Conservation (phyloP, 805 yeast genomes). For the Candida maltosa region DNA sequence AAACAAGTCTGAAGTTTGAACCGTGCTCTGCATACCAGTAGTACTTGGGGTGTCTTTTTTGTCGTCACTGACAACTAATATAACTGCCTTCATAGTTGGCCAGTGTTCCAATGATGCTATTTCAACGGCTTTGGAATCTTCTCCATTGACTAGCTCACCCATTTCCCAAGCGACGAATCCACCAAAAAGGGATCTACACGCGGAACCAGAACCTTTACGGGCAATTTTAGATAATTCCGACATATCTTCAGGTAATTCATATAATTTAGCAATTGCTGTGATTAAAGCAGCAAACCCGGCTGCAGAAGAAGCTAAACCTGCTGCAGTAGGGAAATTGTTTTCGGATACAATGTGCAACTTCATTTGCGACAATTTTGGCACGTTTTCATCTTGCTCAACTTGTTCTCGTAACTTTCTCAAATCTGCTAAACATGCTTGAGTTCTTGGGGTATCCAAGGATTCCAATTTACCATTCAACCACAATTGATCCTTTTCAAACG, state of each 20-base stretch:
- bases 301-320: slow-evolving; percentile 96
- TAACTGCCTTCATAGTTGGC: slow-evolving; percentile 91
- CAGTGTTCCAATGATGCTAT: slow-evolving; percentile 82
- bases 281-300: slow-evolving; percentile 98
- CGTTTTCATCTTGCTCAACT: slow-evolving; percentile 53
- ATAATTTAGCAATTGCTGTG: slow-evolving; percentile 80
- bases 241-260: slow-evolving; percentile 76
- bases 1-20: slow-evolving; percentile 82
- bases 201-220: slow-evolving; percentile 97
- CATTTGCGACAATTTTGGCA: slow-evolving; percentile 61
- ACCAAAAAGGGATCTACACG: slow-evolving; percentile 94
- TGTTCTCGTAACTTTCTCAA: slow-evolving; percentile 64
- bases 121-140: slow-evolving; percentile 91
- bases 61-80: slow-evolving; percentile 87
- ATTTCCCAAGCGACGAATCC: slow-evolving; percentile 99
- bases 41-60: slow-evolving; percentile 95
- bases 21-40: slow-evolving; percentile 95
- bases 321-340: slow-evolving; percentile 98
- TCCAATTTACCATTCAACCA: slow-evolving; percentile 87
- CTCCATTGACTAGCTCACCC: slow-evolving; percentile 77
- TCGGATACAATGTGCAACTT: slow-evolving; percentile 81
- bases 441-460: slow-evolving; percentile 58
- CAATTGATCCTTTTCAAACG: slow-evolving; percentile 60
- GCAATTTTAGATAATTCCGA: slow-evolving; percentile 91
- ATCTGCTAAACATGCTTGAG: slow-evolving; percentile 73